Evolutionary conservation across 169 alveolate species (phyloP).

Genomic region (Cryptosporidium bovis): DNA sequence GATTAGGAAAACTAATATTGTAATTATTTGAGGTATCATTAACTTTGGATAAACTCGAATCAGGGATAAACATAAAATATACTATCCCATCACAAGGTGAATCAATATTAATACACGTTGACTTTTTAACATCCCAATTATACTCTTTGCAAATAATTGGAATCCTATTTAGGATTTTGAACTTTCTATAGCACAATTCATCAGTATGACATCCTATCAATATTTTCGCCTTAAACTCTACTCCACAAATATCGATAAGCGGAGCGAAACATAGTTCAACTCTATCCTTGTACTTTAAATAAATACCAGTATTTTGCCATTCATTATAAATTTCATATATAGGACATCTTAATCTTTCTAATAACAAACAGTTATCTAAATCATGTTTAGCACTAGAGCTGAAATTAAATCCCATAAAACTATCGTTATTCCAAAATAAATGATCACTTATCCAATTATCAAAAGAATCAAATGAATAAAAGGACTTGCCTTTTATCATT

Average conservation of each 20-base stretch:
- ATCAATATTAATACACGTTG: slow-evolving; percentile 12
- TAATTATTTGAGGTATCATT: background rate
- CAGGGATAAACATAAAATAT: background rate
- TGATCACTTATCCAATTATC: slow-evolving; percentile 33
- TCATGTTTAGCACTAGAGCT: background rate
- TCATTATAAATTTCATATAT: slow-evolving; percentile 11
- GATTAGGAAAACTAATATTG: background rate
- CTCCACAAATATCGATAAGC: background rate
- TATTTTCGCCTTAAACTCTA: background rate
- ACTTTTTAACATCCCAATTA: slow-evolving; percentile 16
- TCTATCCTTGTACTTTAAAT: background rate
- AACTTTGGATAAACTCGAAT: background rate
- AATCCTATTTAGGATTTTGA: slow-evolving; percentile 8
- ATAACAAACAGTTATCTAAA: background rate
- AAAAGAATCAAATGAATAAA: slow-evolving; percentile 18
- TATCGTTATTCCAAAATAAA: slow-evolving; percentile 18
- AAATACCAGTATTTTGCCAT: slow-evolving; percentile 63
- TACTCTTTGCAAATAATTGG: slow-evolving; percentile 37
- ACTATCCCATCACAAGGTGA: slow-evolving; percentile 70
- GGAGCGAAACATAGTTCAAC: slow-evolving; percentile 9
- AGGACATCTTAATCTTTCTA: slow-evolving; percentile 13
- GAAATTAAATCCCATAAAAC: background rate
- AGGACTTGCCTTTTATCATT: background rate
- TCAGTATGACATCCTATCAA: slow-evolving; percentile 59
- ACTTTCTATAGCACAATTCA: slow-evolving; percentile 9